A percentile compares a stretch with the other conserved stretches of the same genome.
phyloP scores from a whole-genome alignment of 441 rosid species.

The Pelargonium hybrid region DNA sequence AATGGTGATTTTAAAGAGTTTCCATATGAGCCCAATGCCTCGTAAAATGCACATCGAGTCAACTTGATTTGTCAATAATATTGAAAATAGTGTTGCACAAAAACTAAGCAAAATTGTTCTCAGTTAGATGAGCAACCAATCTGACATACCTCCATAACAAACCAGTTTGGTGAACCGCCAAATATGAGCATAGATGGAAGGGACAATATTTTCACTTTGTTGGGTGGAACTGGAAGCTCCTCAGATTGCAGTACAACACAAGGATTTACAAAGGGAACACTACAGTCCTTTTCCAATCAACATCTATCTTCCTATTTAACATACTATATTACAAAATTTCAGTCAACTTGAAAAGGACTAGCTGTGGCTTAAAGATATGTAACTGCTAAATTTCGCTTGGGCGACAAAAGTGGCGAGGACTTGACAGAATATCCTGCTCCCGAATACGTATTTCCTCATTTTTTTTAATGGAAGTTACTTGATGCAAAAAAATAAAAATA shows the following conservation, averaged over 20 bases:
- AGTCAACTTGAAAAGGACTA: background rate
- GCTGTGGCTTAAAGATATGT: background rate
- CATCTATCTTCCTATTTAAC: background rate
- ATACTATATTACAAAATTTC: background rate
- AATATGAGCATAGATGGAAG: conserved; percentile 3
- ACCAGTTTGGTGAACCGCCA: conserved; percentile 10
- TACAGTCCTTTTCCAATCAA: conserved; percentile 1
- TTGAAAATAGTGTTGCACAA: too few relatives aligned
- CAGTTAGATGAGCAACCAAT: conserved; percentile 13
- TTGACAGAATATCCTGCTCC: background rate
- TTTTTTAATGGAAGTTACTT: too few relatives aligned
- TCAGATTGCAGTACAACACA: background rate
- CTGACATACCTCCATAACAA: conserved; percentile 13
- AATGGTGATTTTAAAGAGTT: too few relatives aligned
- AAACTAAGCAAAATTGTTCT: background rate
- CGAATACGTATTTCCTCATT: background rate
- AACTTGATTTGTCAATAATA: too few relatives aligned
- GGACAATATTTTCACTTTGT: conserved; percentile 10
- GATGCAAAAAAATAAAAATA: too few relatives aligned
- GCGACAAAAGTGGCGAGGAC: background rate
- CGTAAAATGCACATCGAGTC: too few relatives aligned
- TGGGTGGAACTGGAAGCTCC: conserved; percentile 7
- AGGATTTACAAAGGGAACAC: background rate
- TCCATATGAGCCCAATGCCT: too few relatives aligned
- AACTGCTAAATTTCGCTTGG: background rate